Percentiles rank a stretch among this genome's conserved stretches.
Evolutionary conservation across 2,329 filamentous ascomycete species (phyloP).

Genomic region (Aspergillus arachidicola): DNA sequence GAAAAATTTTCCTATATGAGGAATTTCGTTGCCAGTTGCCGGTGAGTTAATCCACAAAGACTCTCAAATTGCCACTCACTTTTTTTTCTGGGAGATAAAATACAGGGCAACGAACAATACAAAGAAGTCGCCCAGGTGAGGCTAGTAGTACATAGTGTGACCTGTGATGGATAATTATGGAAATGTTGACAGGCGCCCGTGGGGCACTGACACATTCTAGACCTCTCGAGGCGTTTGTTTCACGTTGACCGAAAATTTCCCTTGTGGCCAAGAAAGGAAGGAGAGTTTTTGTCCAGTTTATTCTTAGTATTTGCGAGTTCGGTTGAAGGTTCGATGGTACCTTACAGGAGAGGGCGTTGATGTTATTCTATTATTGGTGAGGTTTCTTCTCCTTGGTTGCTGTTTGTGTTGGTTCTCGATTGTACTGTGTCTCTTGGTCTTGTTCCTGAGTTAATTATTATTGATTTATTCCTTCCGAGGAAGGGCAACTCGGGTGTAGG

Average conservation of each 20-base stretch:
- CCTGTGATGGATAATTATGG: background rate
- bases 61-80: background rate
- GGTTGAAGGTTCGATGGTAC: background rate
- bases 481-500: background rate
- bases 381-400: background rate
- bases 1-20: background rate
- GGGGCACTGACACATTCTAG: slow-evolving; percentile 16
- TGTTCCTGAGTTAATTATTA: background rate
- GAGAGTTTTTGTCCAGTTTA: background rate
- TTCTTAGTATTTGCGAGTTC: background rate
- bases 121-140: background rate
- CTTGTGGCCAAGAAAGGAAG: background rate
- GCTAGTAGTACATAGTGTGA: background rate
- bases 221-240: slow-evolving; percentile 7
- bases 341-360: background rate
- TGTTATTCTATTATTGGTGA: background rate
- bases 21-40: background rate
- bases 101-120: background rate
- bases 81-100: background rate
- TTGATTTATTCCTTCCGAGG: background rate
- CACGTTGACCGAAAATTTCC: background rate
- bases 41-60: background rate
- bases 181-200: slow-evolving; percentile 5
- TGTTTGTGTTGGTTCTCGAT: background rate
- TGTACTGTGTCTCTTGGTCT: background rate